A percentile compares a stretch with the other conserved stretches of the same genome.
phyloP scores from a whole-genome alignment of 306 rosid species.

The Senna tora region DNA sequence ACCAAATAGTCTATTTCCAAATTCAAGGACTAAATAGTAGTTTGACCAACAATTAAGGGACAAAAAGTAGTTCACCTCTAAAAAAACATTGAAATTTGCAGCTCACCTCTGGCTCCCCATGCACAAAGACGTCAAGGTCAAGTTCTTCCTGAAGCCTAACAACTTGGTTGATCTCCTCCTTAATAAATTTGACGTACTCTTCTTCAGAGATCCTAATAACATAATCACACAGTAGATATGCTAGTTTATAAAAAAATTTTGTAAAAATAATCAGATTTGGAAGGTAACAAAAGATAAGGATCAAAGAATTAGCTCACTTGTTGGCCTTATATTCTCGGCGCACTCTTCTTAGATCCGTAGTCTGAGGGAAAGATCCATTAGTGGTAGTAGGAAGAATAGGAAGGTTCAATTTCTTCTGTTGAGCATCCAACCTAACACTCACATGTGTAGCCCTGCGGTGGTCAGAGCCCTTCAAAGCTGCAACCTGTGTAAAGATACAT shows the following conservation, averaged over 20 bases:
- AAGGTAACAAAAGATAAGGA: background rate
- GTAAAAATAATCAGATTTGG: background rate
- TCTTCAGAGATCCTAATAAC: conserved; percentile 58
- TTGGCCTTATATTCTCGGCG: conserved; percentile 67
- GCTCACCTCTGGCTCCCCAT: conserved; percentile 74
- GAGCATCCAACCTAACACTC: conserved; percentile 54
- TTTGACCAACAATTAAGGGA: too few species aligned
- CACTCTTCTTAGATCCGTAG: conserved; percentile 58
- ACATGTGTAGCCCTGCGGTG: conserved; percentile 60
- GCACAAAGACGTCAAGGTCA: conserved; percentile 69
- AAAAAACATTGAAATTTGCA: too few species aligned
- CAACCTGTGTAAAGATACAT: conserved; percentile 48
- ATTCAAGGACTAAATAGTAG: too few species aligned
- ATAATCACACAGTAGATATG: background rate
- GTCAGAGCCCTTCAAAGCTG: conserved; percentile 63
- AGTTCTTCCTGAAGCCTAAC: conserved; percentile 67
- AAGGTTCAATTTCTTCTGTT: conserved; percentile 69
- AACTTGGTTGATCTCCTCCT: conserved; percentile 61
- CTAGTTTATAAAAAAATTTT: background rate
- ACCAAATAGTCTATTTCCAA: too few species aligned
- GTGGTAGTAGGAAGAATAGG: conserved; percentile 71
- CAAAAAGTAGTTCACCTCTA: too few species aligned
- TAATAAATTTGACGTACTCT: conserved; percentile 52
- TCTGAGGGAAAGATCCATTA: conserved; percentile 71
- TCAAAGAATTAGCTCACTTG: conserved; percentile 48